Conservation (phyloP, 169 alveolate species). For the Plasmodium coatneyi region DNA sequence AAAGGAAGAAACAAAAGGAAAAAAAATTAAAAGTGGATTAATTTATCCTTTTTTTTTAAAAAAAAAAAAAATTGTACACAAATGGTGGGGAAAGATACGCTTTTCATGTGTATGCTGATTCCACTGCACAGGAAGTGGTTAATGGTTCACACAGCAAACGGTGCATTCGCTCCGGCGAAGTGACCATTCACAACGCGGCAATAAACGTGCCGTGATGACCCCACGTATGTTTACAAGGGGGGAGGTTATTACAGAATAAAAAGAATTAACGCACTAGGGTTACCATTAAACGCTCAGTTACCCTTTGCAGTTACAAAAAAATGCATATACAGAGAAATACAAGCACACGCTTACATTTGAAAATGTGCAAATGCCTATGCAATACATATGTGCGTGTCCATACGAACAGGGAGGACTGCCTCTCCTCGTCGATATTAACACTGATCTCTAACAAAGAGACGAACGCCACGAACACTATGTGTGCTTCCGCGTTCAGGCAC, state of each 20-base stretch:
- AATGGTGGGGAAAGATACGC: not conserved
- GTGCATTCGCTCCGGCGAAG: not conserved
- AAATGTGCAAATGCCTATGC: not conserved
- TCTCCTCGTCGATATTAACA: not conserved
- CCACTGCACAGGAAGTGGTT: not conserved
- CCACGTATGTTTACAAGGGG: not conserved
- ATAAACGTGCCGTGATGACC: not conserved
- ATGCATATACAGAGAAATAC: not conserved
- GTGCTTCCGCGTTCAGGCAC: not conserved
- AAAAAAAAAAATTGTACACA: not conserved
- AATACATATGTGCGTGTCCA: not conserved
- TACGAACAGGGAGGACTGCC: not conserved
- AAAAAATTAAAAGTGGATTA: too few species aligned
- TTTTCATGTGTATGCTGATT: not conserved
- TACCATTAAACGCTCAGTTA: not conserved
- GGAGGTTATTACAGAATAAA: not conserved
- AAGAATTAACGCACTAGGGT: not conserved
- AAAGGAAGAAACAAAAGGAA: not conserved
- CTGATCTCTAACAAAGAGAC: not conserved
- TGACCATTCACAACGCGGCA: not conserved
- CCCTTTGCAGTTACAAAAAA: not conserved
- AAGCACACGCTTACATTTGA: not conserved
- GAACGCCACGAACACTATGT: not conserved
- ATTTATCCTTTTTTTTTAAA: not conserved
- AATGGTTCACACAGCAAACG: not conserved